Evolutionary conservation across 2,329 filamentous ascomycete species (phyloP).

Genomic region (Rutstroemia sp.): DNA sequence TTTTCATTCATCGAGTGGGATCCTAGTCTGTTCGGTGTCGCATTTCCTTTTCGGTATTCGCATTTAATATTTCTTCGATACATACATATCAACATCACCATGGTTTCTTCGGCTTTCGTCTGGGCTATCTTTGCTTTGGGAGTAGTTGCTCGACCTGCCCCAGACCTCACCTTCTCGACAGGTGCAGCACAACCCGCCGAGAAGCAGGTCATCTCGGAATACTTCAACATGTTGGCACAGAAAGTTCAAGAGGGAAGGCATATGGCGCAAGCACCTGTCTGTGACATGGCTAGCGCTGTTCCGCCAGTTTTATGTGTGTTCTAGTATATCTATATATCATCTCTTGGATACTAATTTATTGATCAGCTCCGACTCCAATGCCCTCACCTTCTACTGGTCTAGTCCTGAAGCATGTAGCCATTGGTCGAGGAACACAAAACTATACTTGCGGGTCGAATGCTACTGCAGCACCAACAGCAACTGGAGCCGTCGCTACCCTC

Average conservation of each 20-base stretch:
- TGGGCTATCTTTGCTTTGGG: conserved; percentile 40
- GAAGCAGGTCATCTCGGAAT: conserved; percentile 42
- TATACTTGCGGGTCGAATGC: conserved; percentile 72
- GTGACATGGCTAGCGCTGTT: conserved; percentile 46
- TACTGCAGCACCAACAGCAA: conserved; percentile 52
- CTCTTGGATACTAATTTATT: conserved; percentile 11
- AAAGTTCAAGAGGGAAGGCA: conserved; percentile 45
- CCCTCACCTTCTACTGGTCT: conserved; percentile 54
- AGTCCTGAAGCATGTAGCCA: conserved; percentile 66
- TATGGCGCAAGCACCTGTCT: conserved; percentile 37
- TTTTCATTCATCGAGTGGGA: conserved; percentile 1
- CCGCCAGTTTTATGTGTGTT: conserved; percentile 44
- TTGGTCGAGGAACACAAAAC: conserved; percentile 88
- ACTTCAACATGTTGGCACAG: conserved; percentile 52
- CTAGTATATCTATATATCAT: conserved; percentile 18
- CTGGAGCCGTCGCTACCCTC: conserved; percentile 74
- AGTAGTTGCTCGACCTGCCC: conserved; percentile 35
- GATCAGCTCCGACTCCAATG: conserved; percentile 49
- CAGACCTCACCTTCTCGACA: conserved; percentile 19
- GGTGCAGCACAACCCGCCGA: conserved; percentile 19
- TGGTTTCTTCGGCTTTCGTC: conserved; percentile 16
- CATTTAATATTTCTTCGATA: neutral
- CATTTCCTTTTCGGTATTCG: conserved; percentile 1
- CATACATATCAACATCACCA: neutral
- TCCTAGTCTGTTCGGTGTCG: neutral